Evolutionary conservation across 495 filamentous ascomycete species (phyloP).

Genomic region (Tuber calosporum): DNA sequence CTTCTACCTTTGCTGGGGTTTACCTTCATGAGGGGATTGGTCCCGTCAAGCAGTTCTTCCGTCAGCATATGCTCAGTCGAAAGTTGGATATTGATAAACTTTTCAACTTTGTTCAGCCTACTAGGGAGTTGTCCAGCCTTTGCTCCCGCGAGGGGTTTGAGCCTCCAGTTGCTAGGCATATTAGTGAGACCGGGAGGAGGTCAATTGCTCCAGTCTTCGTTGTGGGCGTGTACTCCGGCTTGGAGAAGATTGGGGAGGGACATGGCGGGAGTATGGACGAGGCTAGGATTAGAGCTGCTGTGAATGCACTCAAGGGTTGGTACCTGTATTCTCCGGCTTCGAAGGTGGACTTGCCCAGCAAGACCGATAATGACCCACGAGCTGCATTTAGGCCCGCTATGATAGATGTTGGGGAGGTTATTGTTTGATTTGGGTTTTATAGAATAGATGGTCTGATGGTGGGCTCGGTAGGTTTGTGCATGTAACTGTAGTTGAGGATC

Average conservation of each 20-base stretch:
- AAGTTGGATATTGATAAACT: constrained; percentile 65
- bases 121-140: constrained; percentile 67
- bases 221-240: constrained; percentile 85
- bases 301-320: constrained; percentile 82
- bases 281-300: constrained; percentile 69
- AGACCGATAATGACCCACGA: constrained; percentile 56
- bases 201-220: constrained; percentile 81
- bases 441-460: background rate
- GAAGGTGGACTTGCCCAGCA: constrained; percentile 59
- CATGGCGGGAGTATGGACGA: constrained; percentile 65
- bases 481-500: background rate
- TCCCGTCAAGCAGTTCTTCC: constrained; percentile 69
- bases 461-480: background rate
- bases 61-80: constrained; percentile 71
- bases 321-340: constrained; percentile 82
- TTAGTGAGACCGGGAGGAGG: constrained; percentile 78
- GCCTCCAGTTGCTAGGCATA: constrained; percentile 71
- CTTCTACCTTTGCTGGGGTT: constrained; percentile 72
- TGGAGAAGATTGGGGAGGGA: constrained; percentile 83
- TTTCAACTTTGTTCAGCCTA: constrained; percentile 76
- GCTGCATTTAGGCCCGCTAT: constrained; percentile 68
- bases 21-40: constrained; percentile 67
- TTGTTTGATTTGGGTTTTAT: constrained; percentile 50
- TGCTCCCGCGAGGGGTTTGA: constrained; percentile 88
- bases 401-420: constrained; percentile 84